A percentile compares a stretch with the other conserved stretches of the same genome.
phyloP scores from a whole-genome alignment of 2,329 filamentous ascomycete genomes.

The Botrytis deweyae region DNA sequence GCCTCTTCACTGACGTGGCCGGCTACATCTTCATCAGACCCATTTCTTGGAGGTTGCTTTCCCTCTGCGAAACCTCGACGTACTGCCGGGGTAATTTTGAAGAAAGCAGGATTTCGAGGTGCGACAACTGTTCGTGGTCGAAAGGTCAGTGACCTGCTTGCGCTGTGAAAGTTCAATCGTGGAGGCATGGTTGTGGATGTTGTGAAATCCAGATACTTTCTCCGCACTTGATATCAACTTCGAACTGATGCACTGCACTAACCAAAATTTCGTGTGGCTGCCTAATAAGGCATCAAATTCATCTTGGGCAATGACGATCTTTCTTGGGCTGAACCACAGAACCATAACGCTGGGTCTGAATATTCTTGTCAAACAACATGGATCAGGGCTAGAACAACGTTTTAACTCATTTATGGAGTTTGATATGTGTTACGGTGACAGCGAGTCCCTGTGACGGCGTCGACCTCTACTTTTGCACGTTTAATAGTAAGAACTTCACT shows the following conservation, averaged over 20 bases:
- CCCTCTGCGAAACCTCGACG: constrained; percentile 37
- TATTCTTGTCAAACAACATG: constrained; percentile 5
- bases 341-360: constrained; percentile 5
- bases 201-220: constrained; percentile 1
- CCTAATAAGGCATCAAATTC: constrained; percentile 5
- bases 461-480: neutral
- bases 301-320: constrained; percentile 1
- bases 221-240: constrained; percentile 12
- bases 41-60: constrained; percentile 37
- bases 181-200: constrained; percentile 50
- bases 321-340: constrained; percentile 13
- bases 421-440: neutral
- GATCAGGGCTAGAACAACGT: neutral
- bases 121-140: constrained; percentile 42
- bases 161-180: constrained; percentile 50
- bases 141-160: constrained; percentile 45
- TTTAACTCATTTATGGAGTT: neutral
- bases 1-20: constrained; percentile 66
- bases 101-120: constrained; percentile 32
- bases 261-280: constrained; percentile 12
- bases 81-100: constrained; percentile 26
- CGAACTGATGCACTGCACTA: neutral
- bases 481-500: neutral
- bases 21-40: constrained; percentile 52
- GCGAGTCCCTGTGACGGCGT: neutral